A percentile compares a stretch with the other conserved stretches of the same genome.
These are phyloP conservation scores for Pleomassaria siparia DNA, from an alignment of 2,329 filamentous ascomycete species.

Conservation along the genomic window DNA sequence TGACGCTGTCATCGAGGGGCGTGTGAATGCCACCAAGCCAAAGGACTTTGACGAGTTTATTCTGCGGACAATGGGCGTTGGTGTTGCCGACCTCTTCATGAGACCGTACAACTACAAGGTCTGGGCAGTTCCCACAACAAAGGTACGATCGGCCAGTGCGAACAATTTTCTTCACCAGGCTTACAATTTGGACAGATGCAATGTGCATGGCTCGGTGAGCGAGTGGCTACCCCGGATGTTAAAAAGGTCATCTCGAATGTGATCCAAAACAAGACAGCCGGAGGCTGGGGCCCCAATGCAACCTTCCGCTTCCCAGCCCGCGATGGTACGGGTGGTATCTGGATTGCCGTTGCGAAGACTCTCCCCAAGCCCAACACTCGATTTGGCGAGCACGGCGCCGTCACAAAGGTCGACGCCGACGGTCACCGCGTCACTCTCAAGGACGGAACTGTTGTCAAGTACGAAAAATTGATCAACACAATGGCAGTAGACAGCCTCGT, in stretches of 20 bases:
- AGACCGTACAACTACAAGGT: slow-evolving; percentile 99
- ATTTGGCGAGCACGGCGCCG: slow-evolving; percentile 82
- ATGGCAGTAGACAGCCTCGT: slow-evolving; percentile 93
- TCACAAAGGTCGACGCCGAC: slow-evolving; percentile 83
- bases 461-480: slow-evolving; percentile 90
- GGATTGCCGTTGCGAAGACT: slow-evolving; percentile 94
- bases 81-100: slow-evolving; percentile 96
- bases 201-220: slow-evolving; percentile 97
- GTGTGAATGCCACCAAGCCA: slow-evolving; percentile 87
- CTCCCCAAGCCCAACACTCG: slow-evolving; percentile 88
- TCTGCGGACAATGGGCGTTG: slow-evolving; percentile 83
- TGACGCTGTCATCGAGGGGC: slow-evolving; percentile 84
- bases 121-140: slow-evolving; percentile 96
- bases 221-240: slow-evolving; percentile 93
- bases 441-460: slow-evolving; percentile 85
- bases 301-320: slow-evolving; percentile 97
- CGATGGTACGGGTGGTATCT: slow-evolving; percentile 97
- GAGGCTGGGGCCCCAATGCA: slow-evolving; percentile 97
- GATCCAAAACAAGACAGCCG: slow-evolving; percentile 92
- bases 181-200: slow-evolving; percentile 71
- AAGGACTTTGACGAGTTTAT: slow-evolving; percentile 99
- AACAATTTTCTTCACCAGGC: too few relatives aligned
- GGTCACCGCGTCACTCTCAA: slow-evolving; percentile 79
- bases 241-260: slow-evolving; percentile 93
- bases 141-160: slow-evolving; percentile 66